Base-by-base conservation (phyloP, 2,329 filamentous ascomycete genomes). In the Aureobasidium namibiae region DNA sequence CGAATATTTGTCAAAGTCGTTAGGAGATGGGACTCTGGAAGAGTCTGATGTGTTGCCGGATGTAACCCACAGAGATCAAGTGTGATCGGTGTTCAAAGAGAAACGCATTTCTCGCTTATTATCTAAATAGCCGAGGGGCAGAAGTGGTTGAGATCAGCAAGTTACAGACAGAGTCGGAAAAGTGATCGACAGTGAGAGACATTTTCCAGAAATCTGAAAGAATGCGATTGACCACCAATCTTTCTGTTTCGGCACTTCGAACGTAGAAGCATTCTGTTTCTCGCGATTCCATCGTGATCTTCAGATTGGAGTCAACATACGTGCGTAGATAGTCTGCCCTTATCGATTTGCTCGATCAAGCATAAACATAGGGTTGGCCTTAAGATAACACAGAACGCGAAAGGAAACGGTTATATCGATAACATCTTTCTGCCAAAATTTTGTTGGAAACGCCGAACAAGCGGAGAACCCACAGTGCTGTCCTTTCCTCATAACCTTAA, bases 341-440 rank as follows among this genome's bases (percentile, higher is more conserved):
- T 38, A 52, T 52, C 48, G 23, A n/a, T 2, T 26, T 4, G 7
- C 34, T 29, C n/a, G 39, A 39, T 52, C 48, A 52, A 52, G 48
- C 48, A 52, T 52, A 52, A 52, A 39, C 48, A 52, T 52, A 52
- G 48, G 23, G 48, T 52, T 52, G 33, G 34, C 21, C 16, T 38
- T 39, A 52, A 52, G 48, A 52, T 52, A 52, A 39, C 33, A 52
- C 3, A 39, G 31, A 52, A 52, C 34, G 23, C 48, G 48, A 52
- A 38, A 6, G 10, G n/a, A 26, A 52, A 52, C 48, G 48, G 48
- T 52, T 52, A 52, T 52, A 52, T 52, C 34, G 48, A 52, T 52
- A 52, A 9, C 33, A 52, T 26, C n/a, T 48, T 29, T n/a, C n/a
- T n/a, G n/a, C n/a, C 14, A 16, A 23, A 24, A 24, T 11, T 18